A percentile compares a stretch with the other conserved stretches of the same genome.
phyloP scores from a whole-genome alignment of 495 filamentous ascomycete genomes.

The Elaphomyces granulatus region DNA sequence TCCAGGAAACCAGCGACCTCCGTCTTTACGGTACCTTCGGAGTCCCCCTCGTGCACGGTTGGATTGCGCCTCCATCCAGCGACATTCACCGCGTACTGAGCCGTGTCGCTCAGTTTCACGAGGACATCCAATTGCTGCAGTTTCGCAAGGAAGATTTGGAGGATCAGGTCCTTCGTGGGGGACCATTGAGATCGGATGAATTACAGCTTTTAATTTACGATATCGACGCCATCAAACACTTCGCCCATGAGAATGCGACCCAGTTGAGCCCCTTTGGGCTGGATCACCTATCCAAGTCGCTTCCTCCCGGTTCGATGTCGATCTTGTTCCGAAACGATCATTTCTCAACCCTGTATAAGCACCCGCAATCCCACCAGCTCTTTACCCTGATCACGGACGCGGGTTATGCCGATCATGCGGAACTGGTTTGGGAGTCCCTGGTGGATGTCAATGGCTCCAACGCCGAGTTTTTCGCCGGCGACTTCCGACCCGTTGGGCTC shows the following conservation, averaged over 20 bases:
- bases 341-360: slow-evolving; percentile 79
- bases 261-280: slow-evolving; percentile 78
- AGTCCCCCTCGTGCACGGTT: slow-evolving; percentile 86
- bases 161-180: slow-evolving; percentile 48
- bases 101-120: slow-evolving; percentile 64
- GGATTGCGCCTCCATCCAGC: slow-evolving; percentile 57
- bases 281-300: slow-evolving; percentile 44
- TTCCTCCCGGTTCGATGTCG: slow-evolving; percentile 60
- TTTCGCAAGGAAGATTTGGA: slow-evolving; percentile 83
- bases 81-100: slow-evolving; percentile 49
- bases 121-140: slow-evolving; percentile 76
- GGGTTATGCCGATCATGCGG: slow-evolving; percentile 74
- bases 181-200: slow-evolving; percentile 39
- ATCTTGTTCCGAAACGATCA: slow-evolving; percentile 97
- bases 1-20: slow-evolving; percentile 74
- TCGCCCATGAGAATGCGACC: slow-evolving; percentile 62
- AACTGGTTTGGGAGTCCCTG: slow-evolving; percentile 92
- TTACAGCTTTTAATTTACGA: slow-evolving; percentile 64
- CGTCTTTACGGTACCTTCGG: slow-evolving; percentile 72
- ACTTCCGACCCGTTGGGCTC: slow-evolving; percentile 72
- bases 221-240: slow-evolving; percentile 65
- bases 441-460: slow-evolving; percentile 76
- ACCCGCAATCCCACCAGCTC: slow-evolving; percentile 55
- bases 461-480: slow-evolving; percentile 74
- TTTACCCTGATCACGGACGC: slow-evolving; percentile 81